Conservation (phyloP, 768 basidiomycete species). For the Paxillus involutus region DNA sequence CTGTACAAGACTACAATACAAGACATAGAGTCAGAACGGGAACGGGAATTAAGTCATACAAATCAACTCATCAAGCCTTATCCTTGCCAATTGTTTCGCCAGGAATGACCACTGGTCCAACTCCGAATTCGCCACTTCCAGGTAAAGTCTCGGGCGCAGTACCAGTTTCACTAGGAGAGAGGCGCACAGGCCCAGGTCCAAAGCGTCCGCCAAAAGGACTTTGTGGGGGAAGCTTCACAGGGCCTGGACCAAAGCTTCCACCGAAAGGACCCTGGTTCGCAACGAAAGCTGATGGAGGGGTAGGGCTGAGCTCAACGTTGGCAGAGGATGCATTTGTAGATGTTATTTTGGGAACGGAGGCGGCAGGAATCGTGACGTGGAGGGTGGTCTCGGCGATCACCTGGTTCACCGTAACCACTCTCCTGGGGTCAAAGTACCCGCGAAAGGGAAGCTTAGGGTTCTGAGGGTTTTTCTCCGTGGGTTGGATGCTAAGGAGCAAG, state of each 20-base stretch:
- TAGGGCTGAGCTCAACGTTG: conserved; percentile 24
- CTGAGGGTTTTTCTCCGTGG: conserved; percentile 27
- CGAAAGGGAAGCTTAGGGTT: conserved; percentile 14
- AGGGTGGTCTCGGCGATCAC: conserved; percentile 26
- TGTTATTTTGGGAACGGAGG: conserved; percentile 15
- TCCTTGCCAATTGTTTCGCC: conserved; percentile 29
- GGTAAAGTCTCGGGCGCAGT: conserved; percentile 22
- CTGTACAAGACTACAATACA: conserved; percentile 6
- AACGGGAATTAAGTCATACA: neutral
- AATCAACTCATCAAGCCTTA: neutral
- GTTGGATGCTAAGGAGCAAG: conserved; percentile 21
- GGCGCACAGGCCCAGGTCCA: conserved; percentile 17
- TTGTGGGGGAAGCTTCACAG: conserved; percentile 11
- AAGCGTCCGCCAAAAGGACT: conserved; percentile 12
- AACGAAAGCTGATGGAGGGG: conserved; percentile 4
- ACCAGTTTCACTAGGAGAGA: conserved; percentile 22
- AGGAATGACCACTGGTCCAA: conserved; percentile 22
- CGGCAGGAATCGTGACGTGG: conserved; percentile 23
- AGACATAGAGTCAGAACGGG: neutral
- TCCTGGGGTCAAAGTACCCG: conserved; percentile 36
- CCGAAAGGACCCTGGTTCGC: conserved; percentile 14
- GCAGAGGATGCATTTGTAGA: neutral
- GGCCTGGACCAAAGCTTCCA: conserved; percentile 21
- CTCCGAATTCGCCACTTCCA: conserved; percentile 28
- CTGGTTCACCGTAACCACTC: conserved; percentile 33